Evolutionary conservation across 2,329 filamentous ascomycete species (phyloP).

Genomic region (Calonectria naviculata): DNA sequence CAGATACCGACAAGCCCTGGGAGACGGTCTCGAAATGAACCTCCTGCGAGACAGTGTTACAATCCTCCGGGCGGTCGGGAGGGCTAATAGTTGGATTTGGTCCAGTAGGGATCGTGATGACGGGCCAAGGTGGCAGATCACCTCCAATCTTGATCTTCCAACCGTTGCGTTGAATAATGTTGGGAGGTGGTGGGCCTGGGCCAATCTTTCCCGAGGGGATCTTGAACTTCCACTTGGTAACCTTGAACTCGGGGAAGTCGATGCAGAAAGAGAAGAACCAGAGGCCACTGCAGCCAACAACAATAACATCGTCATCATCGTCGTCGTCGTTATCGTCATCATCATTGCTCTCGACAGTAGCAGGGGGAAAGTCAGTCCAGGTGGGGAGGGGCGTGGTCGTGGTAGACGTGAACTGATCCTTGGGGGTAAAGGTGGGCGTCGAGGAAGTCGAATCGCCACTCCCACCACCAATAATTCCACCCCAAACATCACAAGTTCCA

Average conservation of each 20-base stretch:
- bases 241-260: background rate
- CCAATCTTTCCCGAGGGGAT: background rate
- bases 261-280: slow-evolving; percentile 2
- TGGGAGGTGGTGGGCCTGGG: background rate
- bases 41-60: background rate
- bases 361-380: background rate
- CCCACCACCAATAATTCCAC: background rate
- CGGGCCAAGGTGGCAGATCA: background rate
- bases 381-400: background rate
- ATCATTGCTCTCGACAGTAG: background rate
- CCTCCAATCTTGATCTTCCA: background rate
- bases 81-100: background rate
- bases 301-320: background rate
- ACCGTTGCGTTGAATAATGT: background rate
- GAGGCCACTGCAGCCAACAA: background rate
- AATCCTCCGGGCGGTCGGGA: background rate
- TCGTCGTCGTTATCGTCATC: background rate
- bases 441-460: background rate
- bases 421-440: background rate
- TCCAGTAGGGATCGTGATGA: background rate
- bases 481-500: background rate
- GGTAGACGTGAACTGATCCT: background rate
- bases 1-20: background rate
- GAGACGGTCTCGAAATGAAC: background rate
- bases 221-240: background rate